Percentiles rank a stretch among this genome's conserved stretches.
Evolutionary conservation across 768 basidiomycete species (phyloP).

Genomic region (Crucibulum laeve): DNA sequence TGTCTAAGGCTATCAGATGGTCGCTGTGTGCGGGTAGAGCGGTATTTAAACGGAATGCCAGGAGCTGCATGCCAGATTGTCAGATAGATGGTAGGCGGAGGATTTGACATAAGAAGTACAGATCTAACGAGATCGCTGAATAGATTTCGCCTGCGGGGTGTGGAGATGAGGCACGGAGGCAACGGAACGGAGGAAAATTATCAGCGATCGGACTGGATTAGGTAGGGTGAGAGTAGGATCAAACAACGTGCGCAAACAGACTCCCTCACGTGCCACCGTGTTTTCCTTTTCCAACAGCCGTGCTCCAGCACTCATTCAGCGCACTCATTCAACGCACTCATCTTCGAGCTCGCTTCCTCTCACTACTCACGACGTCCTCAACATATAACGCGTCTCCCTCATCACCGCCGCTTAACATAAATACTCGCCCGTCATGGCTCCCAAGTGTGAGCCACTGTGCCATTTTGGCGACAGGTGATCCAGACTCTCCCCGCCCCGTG

Average conservation of each 20-base stretch:
- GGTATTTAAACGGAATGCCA: too few species aligned
- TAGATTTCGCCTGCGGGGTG: too few species aligned
- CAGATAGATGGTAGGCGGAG: too few species aligned
- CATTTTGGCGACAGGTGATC: slow-evolving; percentile 73
- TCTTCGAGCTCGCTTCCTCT: background rate
- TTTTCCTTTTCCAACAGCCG: slow-evolving; percentile 11
- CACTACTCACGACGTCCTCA: background rate
- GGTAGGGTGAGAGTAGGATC: background rate
- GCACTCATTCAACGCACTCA: slow-evolving; percentile 16
- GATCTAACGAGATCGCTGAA: too few species aligned
- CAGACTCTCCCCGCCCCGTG: slow-evolving; percentile 10
- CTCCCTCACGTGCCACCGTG: slow-evolving; percentile 13
- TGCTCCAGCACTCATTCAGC: slow-evolving; percentile 11
- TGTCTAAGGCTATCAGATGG: too few species aligned
- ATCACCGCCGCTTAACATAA: slow-evolving; percentile 14
- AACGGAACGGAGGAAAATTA: too few species aligned
- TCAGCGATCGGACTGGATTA: too few species aligned
- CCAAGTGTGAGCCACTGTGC: slow-evolving; percentile 73
- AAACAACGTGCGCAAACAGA: slow-evolving; percentile 8
- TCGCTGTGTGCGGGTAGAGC: too few species aligned
- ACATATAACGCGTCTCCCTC: slow-evolving; percentile 7
- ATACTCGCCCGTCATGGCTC: slow-evolving; percentile 28
- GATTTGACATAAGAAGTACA: too few species aligned
- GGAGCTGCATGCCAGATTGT: too few species aligned
- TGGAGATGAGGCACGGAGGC: too few species aligned